Evolutionary conservation across 345 rosid genomes (phyloP).

Genomic region (Eucalyptus regnans): DNA sequence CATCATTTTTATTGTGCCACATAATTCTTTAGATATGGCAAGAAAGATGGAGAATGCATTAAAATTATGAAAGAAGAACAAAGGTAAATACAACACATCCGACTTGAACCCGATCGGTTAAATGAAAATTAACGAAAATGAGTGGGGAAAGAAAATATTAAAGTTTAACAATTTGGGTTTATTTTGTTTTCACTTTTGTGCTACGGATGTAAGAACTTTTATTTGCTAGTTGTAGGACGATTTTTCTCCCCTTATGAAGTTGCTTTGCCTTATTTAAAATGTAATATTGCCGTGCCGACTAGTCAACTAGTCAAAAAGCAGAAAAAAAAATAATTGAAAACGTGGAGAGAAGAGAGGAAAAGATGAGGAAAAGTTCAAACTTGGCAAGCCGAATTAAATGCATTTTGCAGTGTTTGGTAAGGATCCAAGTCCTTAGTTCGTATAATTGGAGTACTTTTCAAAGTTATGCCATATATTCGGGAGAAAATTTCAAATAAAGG

Average conservation of each 20-base stretch:
- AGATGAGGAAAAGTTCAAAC: not conserved
- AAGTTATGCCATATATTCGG: not conserved
- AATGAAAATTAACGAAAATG: not conserved
- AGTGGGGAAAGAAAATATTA: not conserved
- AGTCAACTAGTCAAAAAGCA: not conserved
- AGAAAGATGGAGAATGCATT: not conserved
- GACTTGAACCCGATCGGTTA: accelerated
- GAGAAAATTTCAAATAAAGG: too few species aligned
- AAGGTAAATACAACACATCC: not conserved
- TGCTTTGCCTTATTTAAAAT: not conserved
- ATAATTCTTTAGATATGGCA: not conserved
- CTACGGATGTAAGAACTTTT: not conserved
- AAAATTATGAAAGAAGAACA: not conserved
- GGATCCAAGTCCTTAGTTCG: not conserved
- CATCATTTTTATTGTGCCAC: not conserved
- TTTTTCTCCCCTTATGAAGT: not conserved
- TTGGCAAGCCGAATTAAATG: not conserved
- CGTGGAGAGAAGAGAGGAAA: not conserved
- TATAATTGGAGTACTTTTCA: not conserved
- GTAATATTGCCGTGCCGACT: not conserved
- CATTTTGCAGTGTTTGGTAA: too few species aligned
- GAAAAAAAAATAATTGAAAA: not conserved
- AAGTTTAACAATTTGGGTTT: not conserved
- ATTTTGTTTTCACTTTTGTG: not conserved
- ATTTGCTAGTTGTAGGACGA: not conserved